Conservation (phyloP, 306 rosid genomes). For the Acacia confusa region DNA sequence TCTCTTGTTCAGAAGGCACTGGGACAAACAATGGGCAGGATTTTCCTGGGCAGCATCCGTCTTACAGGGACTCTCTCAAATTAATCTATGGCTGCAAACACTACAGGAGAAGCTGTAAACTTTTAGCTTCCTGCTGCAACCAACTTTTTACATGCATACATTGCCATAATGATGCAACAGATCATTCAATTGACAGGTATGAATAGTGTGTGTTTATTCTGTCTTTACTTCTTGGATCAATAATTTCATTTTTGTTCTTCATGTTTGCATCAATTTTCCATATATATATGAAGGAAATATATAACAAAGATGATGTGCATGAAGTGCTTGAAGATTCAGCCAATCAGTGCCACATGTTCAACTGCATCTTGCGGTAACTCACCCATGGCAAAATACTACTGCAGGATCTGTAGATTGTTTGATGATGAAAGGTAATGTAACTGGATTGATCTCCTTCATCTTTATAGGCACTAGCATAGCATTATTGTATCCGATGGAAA, state of each 20-base stretch:
- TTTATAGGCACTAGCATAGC: background rate
- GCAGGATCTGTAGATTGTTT: conserved; percentile 85
- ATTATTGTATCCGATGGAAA: too few relatives aligned
- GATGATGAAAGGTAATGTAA: conserved; percentile 74
- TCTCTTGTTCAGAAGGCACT: conserved; percentile 45
- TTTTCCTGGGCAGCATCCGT: conserved; percentile 69
- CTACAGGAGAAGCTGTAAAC: conserved; percentile 92
- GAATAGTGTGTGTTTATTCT: conserved; percentile 8
- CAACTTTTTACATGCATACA: conserved; percentile 75
- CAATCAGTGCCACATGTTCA: conserved; percentile 67
- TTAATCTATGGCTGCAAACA: conserved; percentile 77
- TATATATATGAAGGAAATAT: conserved; percentile 62
- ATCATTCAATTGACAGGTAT: conserved; percentile 77
- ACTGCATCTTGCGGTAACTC: conserved; percentile 63
- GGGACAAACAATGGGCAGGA: conserved; percentile 50
- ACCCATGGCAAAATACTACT: conserved; percentile 85
- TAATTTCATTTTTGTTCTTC: conserved; percentile 17
- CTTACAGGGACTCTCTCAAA: conserved; percentile 66
- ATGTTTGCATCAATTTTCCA: conserved; percentile 29
- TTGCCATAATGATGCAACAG: conserved; percentile 84
- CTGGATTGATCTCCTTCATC: conserved; percentile 24
- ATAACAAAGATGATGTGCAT: conserved; percentile 95
- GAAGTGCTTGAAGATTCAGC: conserved; percentile 85
- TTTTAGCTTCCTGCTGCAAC: conserved; percentile 84
- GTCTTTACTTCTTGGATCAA: background rate